phyloP scores from a whole-genome alignment of 2,329 filamentous ascomycete species.

The Arthrobotrys musiformis region DNA sequence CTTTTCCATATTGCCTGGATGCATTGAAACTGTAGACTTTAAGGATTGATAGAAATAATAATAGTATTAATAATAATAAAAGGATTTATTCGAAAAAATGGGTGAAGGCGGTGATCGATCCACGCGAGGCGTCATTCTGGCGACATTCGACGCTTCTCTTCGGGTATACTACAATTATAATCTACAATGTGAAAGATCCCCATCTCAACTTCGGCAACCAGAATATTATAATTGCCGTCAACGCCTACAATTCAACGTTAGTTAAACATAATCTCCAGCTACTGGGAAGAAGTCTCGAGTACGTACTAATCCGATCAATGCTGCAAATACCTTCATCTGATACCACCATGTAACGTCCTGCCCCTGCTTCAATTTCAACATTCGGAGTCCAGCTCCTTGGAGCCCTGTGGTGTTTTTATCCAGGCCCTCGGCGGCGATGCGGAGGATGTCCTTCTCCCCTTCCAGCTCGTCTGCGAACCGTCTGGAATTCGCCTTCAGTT shows the following conservation, averaged over 20 bases:
- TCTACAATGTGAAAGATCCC: conserved; percentile 39
- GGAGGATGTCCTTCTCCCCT: conserved; percentile 70
- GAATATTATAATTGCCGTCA: conserved; percentile 50
- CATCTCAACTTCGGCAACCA: conserved; percentile 53
- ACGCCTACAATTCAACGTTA: conserved; percentile 21
- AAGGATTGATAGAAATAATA: neutral
- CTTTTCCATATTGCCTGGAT: neutral
- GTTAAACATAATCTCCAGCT: neutral
- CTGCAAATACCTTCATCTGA: conserved; percentile 53
- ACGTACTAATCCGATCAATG: conserved; percentile 53
- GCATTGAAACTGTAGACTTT: neutral
- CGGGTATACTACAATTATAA: conserved; percentile 2
- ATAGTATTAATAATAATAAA: neutral
- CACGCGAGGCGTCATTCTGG: neutral
- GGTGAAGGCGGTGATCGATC: neutral
- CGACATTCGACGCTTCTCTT: neutral
- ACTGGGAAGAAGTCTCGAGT: neutral
- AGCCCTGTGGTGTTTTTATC: conserved; percentile 47
- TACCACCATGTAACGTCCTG: conserved; percentile 55
- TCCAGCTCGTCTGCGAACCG: conserved; percentile 78
- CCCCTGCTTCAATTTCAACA: conserved; percentile 46
- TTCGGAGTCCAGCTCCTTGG: conserved; percentile 50
- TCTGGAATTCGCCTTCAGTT: conserved; percentile 79
- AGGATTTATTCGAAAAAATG: neutral
- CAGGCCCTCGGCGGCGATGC: conserved; percentile 27